Evolutionary conservation across 2,329 filamentous ascomycete species (phyloP).

Genomic region (Calycina herbarum): DNA sequence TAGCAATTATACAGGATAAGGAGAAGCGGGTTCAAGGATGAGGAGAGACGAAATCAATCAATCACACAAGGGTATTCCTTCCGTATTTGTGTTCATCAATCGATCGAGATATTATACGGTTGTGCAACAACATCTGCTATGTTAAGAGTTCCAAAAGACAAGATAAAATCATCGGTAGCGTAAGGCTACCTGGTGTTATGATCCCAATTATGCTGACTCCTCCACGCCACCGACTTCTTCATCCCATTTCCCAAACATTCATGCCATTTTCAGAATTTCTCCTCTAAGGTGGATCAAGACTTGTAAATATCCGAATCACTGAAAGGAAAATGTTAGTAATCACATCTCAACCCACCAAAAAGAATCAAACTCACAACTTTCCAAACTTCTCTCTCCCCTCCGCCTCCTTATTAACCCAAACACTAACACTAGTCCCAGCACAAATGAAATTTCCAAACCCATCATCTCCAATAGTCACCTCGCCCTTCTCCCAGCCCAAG

Average conservation of each 20-base stretch:
- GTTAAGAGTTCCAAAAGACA: no score
- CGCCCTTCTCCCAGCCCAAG: slow-evolving; percentile 52
- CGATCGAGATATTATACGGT: no score
- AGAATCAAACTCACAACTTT: slow-evolving; percentile 35
- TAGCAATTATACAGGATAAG: no score
- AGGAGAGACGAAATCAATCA: no score
- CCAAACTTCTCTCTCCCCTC: slow-evolving; percentile 49
- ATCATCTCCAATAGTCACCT: slow-evolving; percentile 57
- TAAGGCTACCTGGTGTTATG: not conserved
- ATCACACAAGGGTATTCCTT: no score
- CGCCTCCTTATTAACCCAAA: slow-evolving; percentile 61
- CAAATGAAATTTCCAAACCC: slow-evolving; percentile 61
- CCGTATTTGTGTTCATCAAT: no score
- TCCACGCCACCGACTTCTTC: not conserved
- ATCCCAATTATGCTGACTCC: not conserved
- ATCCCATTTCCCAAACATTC: not conserved
- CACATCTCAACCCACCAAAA: not conserved
- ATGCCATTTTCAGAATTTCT: not conserved
- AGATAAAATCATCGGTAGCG: no score
- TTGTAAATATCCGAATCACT: slow-evolving; percentile 36
- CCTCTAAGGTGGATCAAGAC: slow-evolving; percentile 8
- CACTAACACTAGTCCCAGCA: slow-evolving; percentile 53
- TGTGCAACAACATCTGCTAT: no score
- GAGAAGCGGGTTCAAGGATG: no score
- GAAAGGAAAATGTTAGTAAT: slow-evolving; percentile 18